These are phyloP conservation scores for Dillenia suffruticosa DNA, from an alignment of 164 flowering plant species.

Conservation along the genomic window DNA sequence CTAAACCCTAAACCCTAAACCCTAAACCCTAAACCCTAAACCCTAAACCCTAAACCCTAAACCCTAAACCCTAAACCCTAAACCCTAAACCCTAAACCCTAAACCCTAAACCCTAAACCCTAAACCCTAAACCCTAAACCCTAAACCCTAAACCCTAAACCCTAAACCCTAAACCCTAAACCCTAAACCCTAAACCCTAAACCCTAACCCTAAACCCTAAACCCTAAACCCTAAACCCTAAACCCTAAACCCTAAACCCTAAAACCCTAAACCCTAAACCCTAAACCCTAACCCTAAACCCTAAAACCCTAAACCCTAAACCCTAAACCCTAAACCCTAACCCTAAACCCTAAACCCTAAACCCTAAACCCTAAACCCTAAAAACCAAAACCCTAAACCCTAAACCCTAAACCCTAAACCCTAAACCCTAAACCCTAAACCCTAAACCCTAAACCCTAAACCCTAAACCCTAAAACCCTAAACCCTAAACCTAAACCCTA, in stretches of 20 bases:
- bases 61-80: slow-evolving; percentile 19
- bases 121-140: slow-evolving; percentile 17
- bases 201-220: slow-evolving; percentile 15
- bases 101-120: slow-evolving; percentile 18
- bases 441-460: slow-evolving; percentile 18
- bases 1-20: slow-evolving; percentile 10
- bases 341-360: slow-evolving; percentile 13
- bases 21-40: slow-evolving; percentile 7
- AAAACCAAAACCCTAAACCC: slow-evolving; percentile 7
- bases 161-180: slow-evolving; percentile 15
- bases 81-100: slow-evolving; percentile 21
- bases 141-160: slow-evolving; percentile 15
- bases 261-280: slow-evolving; percentile 16
- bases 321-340: slow-evolving; percentile 14
- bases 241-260: slow-evolving; percentile 17
- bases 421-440: slow-evolving; percentile 8
- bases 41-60: slow-evolving; percentile 8
- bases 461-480: slow-evolving; percentile 21
- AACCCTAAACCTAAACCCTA: slow-evolving; percentile 21
- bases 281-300: slow-evolving; percentile 14
- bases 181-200: slow-evolving; percentile 14
- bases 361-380: slow-evolving; percentile 3
- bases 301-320: slow-evolving; percentile 11
- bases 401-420: slow-evolving; percentile 8
- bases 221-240: slow-evolving; percentile 16